phyloP scores from a whole-genome alignment of 768 basidiomycete genomes.

The Lentinula edodes region DNA sequence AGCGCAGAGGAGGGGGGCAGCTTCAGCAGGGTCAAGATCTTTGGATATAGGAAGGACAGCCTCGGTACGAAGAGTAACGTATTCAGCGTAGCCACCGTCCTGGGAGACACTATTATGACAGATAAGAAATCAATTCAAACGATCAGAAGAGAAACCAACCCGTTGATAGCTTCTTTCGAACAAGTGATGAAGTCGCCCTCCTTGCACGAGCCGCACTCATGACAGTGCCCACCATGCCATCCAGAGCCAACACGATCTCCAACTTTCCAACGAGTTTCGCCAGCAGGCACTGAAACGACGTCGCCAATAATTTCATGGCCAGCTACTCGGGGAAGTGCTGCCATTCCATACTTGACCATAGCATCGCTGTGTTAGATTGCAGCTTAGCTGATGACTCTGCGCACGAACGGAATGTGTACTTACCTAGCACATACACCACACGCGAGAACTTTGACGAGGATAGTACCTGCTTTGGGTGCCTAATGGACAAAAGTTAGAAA shows the following conservation, averaged over 20 bases:
- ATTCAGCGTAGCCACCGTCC: slow-evolving; percentile 2
- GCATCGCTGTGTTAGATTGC: not conserved
- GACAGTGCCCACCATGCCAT: slow-evolving; percentile 1
- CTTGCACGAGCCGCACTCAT: not conserved
- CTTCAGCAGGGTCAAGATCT: slow-evolving; percentile 1
- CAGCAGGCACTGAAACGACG: not conserved
- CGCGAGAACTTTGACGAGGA: not conserved
- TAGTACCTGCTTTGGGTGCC: not conserved
- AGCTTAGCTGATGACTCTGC: not conserved
- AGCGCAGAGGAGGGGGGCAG: not conserved
- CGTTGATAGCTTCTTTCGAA: not conserved
- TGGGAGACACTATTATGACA: not conserved
- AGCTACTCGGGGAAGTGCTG: not conserved
- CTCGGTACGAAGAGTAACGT: not conserved
- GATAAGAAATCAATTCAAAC: not conserved
- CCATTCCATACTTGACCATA: not conserved
- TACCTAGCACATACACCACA: slow-evolving; percentile 1
- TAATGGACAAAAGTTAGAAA: not conserved
- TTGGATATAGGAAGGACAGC: slow-evolving; percentile 1
- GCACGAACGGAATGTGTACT: not conserved
- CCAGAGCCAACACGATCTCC: slow-evolving; percentile 2
- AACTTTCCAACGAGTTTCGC: not conserved
- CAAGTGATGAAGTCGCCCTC: slow-evolving; percentile 4
- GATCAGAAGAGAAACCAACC: not conserved
- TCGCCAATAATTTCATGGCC: not conserved